A percentile compares a stretch with the other conserved stretches of the same genome.
Evolutionary conservation across 306 rosid genomes (phyloP).

Genomic region (Vigna radiata): DNA sequence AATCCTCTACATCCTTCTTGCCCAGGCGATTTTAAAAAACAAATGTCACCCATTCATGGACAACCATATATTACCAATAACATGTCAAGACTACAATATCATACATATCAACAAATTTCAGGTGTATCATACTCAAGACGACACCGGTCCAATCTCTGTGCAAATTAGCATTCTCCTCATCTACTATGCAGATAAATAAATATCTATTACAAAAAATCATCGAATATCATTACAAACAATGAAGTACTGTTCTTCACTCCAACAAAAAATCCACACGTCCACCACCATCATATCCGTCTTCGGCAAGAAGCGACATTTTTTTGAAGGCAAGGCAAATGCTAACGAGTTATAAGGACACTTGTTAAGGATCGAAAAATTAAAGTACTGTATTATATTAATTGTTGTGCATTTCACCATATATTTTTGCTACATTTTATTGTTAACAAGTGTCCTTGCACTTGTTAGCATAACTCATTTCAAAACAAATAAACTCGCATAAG

Average conservation of each 20-base stretch:
- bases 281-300: slow-evolving; percentile 38
- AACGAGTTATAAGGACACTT: neutral
- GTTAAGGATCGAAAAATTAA: neutral
- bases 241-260: neutral
- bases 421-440: neutral
- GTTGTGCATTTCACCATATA: neutral
- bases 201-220: slow-evolving; percentile 23
- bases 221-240: slow-evolving; percentile 50
- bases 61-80: slow-evolving; percentile 25
- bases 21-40: neutral
- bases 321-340: neutral
- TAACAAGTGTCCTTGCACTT: neutral
- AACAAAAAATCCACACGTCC: slow-evolving; percentile 27
- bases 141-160: slow-evolving; percentile 24
- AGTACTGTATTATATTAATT: neutral
- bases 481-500: slow-evolving; percentile 25
- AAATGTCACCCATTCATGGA: slow-evolving; percentile 27
- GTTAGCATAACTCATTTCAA: slow-evolving; percentile 19
- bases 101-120: slow-evolving; percentile 44
- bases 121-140: slow-evolving; percentile 35
- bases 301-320: slow-evolving; percentile 36
- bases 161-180: slow-evolving; percentile 30
- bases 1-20: neutral
- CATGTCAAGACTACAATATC: slow-evolving; percentile 41
- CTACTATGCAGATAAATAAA: slow-evolving; percentile 29